Evolutionary conservation across 306 rosid genomes (phyloP), one percentile per base, ranked within the genome.

Genomic region (Chamaecrista fasciculata): DNA sequence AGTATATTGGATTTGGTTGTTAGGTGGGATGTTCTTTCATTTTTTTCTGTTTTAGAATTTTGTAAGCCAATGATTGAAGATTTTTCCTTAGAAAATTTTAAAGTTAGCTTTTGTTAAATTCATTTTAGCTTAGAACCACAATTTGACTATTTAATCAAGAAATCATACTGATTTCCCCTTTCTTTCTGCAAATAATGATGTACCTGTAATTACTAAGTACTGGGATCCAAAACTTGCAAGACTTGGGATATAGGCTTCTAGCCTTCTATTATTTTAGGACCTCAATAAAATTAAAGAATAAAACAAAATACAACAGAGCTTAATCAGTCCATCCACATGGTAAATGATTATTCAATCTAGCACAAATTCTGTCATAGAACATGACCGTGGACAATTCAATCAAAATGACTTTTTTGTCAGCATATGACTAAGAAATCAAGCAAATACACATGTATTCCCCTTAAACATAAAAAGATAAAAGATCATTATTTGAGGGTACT

Each of bases 1-100:
- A 66, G 53, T 62, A 48, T 55, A 47, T 68, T 65, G 33, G 25
- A 23, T 72, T 72, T 67, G 55, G 75, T 57, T 67, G 62, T 51
- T 29, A 62, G 60, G 66, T 62, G 18, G 23, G 16, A 55, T 56
- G 59, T 79, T 73, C 40, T 52, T 76, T 69, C 60, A 29, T 69
- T 59, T 68, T 42, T 31, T 33, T 21, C n/a, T 25, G 4, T 44
- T 76, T 40, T 48, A 4, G 31, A 42, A 59, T 53, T 61, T 61
- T 11, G n/a, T 12, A 59, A 34, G 50, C 39, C 39, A 26, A 24
- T 50, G 11, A 43, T 50, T 40, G 66, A 66, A 66, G 28, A 72
- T 60, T 52, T 23, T 28, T n/a, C 58, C 25, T 51, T 4, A 39
- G 51, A 26, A 43, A 29, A 36, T 28, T 43, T 21, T 14, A 43